Evolutionary conservation across 805 yeast species (phyloP), one percentile per base, ranked within the genome.

Genomic region (Komagataella phaffii): DNA sequence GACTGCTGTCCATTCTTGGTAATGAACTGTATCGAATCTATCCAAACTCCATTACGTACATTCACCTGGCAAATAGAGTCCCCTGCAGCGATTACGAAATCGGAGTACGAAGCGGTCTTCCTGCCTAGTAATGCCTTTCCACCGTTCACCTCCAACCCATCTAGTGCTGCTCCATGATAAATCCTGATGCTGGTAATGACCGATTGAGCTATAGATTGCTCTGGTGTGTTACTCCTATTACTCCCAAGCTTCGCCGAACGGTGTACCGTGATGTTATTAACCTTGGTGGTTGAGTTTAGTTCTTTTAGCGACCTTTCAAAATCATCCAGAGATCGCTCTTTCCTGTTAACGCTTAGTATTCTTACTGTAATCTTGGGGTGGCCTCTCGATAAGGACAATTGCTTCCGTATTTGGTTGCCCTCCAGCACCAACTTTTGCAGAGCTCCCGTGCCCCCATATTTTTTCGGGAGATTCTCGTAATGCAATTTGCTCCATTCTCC

Each of bases 31-130:
- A 88, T 69, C 1, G 84, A 96, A 70, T 93, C 98, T 4, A 93
- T 71, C 97, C 98, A 93, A 1, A 74, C 80, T 8, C 98, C 98
- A 46, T 80, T 72, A 56, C 95, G 73, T 48, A 88, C 67, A 46
- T 75, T 72, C 51, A 90, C 68, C 23, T 83, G 84, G 3, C 71
- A 63, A 6, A 91, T 68, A 7, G 56, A 53, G 61, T 91, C 96
- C 48, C 80, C 86, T 0, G 63, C 63, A 3, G 69, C 68, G n/a
- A 89, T 58, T 1, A 61, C 62, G 53, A 83, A 75, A 53, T 83
- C 89, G 0, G 81, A 60, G 55, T 72, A 81, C 53, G 77, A 71
- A 7, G 57, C 56, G 5, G 76, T 81, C 52, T 71, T 68, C 23
- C 77, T 77, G 3, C 91, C 93, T 50, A 81, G 68, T 10, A 67